These are phyloP conservation scores for Boletus speciosus DNA, from an alignment of 768 basidiomycete genomes.

Conservation along the genomic window DNA sequence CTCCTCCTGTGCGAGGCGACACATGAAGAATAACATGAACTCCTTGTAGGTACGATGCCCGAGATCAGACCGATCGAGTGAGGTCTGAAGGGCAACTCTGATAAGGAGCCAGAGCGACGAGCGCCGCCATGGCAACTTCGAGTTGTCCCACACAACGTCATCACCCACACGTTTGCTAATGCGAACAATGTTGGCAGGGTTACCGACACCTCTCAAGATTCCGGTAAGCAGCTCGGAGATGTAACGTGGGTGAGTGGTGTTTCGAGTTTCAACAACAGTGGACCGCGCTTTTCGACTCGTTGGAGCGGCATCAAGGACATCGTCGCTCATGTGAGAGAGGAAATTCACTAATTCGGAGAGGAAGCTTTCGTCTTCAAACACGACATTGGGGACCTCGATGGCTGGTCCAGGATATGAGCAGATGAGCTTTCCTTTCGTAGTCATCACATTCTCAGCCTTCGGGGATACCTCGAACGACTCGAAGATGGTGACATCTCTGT, in stretches of 20 bases:
- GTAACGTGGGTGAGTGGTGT: conserved; percentile 37
- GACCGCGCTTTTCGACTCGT: not conserved
- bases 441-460: conserved; percentile 30
- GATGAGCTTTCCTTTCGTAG: conserved; percentile 38
- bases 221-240: conserved; percentile 46
- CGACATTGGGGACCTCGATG: conserved; percentile 28
- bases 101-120: conserved; percentile 38
- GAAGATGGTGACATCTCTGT: conserved; percentile 18
- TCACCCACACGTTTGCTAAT: conserved; percentile 34
- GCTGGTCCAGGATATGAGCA: conserved; percentile 47
- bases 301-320: conserved; percentile 20
- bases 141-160: conserved; percentile 23
- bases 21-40: conserved; percentile 44
- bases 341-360: conserved; percentile 35
- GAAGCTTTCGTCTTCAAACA: too few species aligned
- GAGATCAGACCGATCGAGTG: conserved; percentile 15
- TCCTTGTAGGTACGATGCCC: conserved; percentile 38
- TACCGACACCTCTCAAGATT: conserved; percentile 37
- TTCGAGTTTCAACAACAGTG: not conserved
- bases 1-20: conserved; percentile 23
- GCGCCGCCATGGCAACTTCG: conserved; percentile 32
- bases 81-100: conserved; percentile 33
- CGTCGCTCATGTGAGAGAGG: conserved; percentile 33
- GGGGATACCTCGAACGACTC: conserved; percentile 39
- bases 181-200: conserved; percentile 14